Conservation (phyloP, 441 rosid species). For the Jatropha podagrica region DNA sequence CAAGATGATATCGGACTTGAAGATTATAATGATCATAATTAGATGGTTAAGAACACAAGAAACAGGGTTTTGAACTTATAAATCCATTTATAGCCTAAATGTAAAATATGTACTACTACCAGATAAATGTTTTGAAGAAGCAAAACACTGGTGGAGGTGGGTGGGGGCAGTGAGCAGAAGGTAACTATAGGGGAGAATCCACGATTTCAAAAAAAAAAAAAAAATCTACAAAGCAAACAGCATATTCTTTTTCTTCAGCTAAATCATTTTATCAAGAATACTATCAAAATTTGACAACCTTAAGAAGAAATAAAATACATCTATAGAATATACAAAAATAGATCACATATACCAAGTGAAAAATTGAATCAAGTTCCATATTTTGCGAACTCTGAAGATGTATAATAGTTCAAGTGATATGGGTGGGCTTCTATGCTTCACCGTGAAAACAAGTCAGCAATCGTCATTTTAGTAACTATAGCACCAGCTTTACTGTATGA, state of each 20-base stretch:
- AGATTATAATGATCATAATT: conserved; percentile 19
- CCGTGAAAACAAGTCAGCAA: not conserved
- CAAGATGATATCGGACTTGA: conserved; percentile 94
- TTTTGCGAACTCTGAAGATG: not conserved
- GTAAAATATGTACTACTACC: not conserved
- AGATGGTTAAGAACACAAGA: conserved; percentile 7
- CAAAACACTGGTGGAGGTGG: not conserved
- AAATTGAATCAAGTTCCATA: not conserved
- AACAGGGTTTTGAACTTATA: not conserved
- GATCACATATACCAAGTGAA: not conserved
- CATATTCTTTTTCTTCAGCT: not conserved
- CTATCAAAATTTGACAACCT: not conserved
- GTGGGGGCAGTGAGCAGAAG: not conserved
- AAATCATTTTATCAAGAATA: not conserved
- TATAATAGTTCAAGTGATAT: not conserved
- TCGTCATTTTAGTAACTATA: not conserved
- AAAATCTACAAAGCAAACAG: not conserved
- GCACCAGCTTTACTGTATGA: conserved; percentile 2
- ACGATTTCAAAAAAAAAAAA: not conserved
- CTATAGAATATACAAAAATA: not conserved
- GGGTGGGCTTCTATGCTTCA: not conserved
- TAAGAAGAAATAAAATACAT: not conserved
- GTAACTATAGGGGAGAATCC: not conserved
- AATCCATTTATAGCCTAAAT: not conserved
- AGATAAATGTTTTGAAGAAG: not conserved